A percentile compares a stretch with the other conserved stretches of the same genome.
phyloP scores from a whole-genome alignment of 108 stramenopile genomes.

The Conticribra weissflogii region DNA sequence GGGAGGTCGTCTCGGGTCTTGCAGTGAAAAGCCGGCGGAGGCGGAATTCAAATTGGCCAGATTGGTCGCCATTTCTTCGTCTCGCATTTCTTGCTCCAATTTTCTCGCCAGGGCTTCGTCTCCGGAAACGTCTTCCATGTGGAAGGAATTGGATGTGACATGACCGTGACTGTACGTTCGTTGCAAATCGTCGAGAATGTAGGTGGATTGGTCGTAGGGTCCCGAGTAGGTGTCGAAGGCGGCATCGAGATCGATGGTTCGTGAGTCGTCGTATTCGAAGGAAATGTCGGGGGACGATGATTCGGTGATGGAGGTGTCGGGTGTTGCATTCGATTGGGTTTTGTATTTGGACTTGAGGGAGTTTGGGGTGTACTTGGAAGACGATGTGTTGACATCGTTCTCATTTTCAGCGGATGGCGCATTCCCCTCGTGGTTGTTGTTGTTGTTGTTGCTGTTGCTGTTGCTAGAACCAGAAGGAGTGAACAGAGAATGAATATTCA shows the following conservation, averaged over 20 bases:
- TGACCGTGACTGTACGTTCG: too few species aligned
- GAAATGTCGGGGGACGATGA: background rate
- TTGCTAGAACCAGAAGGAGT: background rate
- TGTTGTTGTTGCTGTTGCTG: constrained; percentile 1
- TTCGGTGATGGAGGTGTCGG: background rate
- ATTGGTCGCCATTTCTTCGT: constrained; percentile 53
- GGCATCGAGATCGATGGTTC: background rate
- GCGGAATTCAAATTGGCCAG: constrained; percentile 12
- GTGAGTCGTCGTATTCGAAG: background rate
- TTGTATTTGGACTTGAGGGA: background rate
- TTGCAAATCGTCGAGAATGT: too few species aligned
- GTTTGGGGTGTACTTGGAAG: constrained; percentile 7
- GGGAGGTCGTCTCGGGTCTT: background rate
- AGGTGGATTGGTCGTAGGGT: too few species aligned
- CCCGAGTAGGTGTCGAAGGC: too few species aligned
- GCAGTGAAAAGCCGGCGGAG: constrained; percentile 17
- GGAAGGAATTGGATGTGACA: background rate
- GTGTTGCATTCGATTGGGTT: background rate
- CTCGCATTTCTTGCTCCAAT: constrained; percentile 58
- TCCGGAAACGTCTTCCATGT: constrained; percentile 11
- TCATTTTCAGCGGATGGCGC: constrained; percentile 2
- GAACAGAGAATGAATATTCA: constrained; percentile 8
- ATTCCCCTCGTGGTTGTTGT: background rate
- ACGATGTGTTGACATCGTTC: background rate
- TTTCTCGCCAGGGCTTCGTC: constrained; percentile 45